phyloP scores from a whole-genome alignment of 2,329 filamentous ascomycete species.

The Penicillium sp. region DNA sequence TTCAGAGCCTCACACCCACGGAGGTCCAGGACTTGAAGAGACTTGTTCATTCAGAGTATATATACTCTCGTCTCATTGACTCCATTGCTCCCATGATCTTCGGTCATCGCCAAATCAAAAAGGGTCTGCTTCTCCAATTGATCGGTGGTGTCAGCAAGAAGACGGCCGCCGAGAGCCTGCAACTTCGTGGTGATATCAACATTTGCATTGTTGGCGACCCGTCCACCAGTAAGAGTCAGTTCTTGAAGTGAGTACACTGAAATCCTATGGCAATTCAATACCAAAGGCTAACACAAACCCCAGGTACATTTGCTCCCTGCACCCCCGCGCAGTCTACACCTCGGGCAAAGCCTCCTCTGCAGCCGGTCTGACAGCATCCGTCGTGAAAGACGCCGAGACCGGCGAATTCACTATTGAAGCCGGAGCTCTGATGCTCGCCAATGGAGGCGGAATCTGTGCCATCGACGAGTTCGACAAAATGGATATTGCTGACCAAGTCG shows the following conservation, averaged over 20 bases:
- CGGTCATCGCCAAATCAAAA: slow-evolving; percentile 96
- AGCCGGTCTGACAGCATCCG: slow-evolving; percentile 92
- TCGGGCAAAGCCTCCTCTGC: slow-evolving; percentile 97
- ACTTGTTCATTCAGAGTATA: slow-evolving; percentile 94
- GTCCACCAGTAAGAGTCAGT: slow-evolving; percentile 95
- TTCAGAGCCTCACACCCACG: slow-evolving; percentile 77
- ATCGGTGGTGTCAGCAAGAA: slow-evolving; percentile 94
- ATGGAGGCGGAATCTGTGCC: slow-evolving; percentile 89
- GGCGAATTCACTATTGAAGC: slow-evolving; percentile 99
- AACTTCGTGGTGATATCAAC: slow-evolving; percentile 94
- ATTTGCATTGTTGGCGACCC: slow-evolving; percentile 98
- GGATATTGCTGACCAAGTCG: slow-evolving; percentile 95
- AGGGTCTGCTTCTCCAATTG: slow-evolving; percentile 87
- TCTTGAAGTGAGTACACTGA: slow-evolving; percentile 66
- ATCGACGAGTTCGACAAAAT: slow-evolving; percentile 99
- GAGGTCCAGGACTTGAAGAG: slow-evolving; percentile 89
- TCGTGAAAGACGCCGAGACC: slow-evolving; percentile 97
- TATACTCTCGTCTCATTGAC: slow-evolving; percentile 87
- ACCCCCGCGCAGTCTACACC: slow-evolving; percentile 95
- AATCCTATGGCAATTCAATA: background rate
- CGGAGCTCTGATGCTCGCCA: slow-evolving; percentile 91
- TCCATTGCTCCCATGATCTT: slow-evolving; percentile 97
- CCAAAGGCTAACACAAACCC: background rate
- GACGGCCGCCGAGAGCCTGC: slow-evolving; percentile 84
- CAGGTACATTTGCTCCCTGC: slow-evolving; percentile 86